Evolutionary conservation across 768 basidiomycete genomes (phyloP), one percentile per base, ranked within the genome.

Genomic region (Cytidiella melzeri): DNA sequence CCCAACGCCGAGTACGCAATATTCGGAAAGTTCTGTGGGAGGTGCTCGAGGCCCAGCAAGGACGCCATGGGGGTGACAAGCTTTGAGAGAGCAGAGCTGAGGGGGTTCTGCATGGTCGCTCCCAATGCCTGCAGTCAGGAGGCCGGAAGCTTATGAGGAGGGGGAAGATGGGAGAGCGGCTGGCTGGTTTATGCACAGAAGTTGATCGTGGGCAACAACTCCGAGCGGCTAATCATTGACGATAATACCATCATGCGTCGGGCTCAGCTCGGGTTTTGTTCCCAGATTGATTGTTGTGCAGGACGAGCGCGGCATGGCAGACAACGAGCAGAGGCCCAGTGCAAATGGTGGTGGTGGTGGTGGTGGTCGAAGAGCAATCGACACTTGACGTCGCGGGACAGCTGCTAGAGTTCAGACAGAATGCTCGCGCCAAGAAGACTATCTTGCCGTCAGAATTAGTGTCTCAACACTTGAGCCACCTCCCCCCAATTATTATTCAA

Each of bases 1-100:
- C 72, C 69, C 23, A 75, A 53, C 58, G 81, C 78, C 1, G 84
- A 70, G 55, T 70, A 65, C 40, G 78, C 61, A 43, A 87, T 69
- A 2, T 75, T 72, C 27, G 76, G 69, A 15, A 85, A 71, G 57
- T 82, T 73, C 2, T 73, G 69, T 0, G 76, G 72, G 41, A 89
- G 73, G 47, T 76, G 72, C 13, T 71, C 69, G 38, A 87, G 71
- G 41, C 77, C 74, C 41, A 81, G 66, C 57, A 57, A 55, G 50
- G 48, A 30, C 10, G 55, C 61, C 26, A 64, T 18, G 21, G 62
- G 61, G 27, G 36, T 50, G 4, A 55, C 27, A 50, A 59, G 27
- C 5, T 45, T 43, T 20, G 47, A 34, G 41, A 63, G 54, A 51
- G 55, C 47, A 11, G 27, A 45, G 57, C 56, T 53, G 4, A 53